Conservation (phyloP, 352 stramenopile genomes). For the Globisporangium splendens region DNA sequence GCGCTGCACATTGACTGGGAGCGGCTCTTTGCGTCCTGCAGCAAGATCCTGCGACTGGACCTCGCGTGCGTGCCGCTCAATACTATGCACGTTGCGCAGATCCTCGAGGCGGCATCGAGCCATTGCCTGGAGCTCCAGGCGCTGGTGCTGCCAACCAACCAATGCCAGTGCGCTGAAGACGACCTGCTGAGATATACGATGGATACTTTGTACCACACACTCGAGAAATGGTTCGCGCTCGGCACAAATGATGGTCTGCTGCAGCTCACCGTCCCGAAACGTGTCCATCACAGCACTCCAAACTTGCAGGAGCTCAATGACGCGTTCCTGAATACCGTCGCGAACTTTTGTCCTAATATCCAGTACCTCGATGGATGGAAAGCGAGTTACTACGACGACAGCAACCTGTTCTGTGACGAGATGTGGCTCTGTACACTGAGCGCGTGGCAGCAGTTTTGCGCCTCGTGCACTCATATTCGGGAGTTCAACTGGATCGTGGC, state of each 20-base stretch:
- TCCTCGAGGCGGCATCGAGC: constrained; percentile 5
- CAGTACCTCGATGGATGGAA: constrained; percentile 27
- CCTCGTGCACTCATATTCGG: background rate
- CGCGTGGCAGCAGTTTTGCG: constrained; percentile 5
- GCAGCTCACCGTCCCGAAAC: constrained; percentile 23
- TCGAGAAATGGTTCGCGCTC: constrained; percentile 11
- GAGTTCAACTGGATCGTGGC: constrained; percentile 17
- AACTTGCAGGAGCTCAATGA: constrained; percentile 4
- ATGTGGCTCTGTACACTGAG: constrained; percentile 9
- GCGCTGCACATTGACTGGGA: constrained; percentile 7
- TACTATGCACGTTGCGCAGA: background rate
- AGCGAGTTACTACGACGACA: constrained; percentile 9
- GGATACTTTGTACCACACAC: constrained; percentile 10
- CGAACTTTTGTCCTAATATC: constrained; percentile 16
- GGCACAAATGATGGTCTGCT: constrained; percentile 11
- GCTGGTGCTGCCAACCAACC: constrained; percentile 6
- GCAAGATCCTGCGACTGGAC: constrained; percentile 3
- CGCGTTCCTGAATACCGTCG: constrained; percentile 14
- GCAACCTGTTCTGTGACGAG: constrained; percentile 16
- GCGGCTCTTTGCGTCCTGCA: background rate
- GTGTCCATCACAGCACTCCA: constrained; percentile 8
- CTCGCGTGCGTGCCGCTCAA: constrained; percentile 5
- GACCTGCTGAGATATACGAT: constrained; percentile 4
- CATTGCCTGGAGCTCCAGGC: constrained; percentile 10
- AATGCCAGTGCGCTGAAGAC: background rate